These are phyloP conservation scores for Blastobotrys attinorum DNA, from an alignment of 805 yeast genomes.

Conservation along the genomic window DNA sequence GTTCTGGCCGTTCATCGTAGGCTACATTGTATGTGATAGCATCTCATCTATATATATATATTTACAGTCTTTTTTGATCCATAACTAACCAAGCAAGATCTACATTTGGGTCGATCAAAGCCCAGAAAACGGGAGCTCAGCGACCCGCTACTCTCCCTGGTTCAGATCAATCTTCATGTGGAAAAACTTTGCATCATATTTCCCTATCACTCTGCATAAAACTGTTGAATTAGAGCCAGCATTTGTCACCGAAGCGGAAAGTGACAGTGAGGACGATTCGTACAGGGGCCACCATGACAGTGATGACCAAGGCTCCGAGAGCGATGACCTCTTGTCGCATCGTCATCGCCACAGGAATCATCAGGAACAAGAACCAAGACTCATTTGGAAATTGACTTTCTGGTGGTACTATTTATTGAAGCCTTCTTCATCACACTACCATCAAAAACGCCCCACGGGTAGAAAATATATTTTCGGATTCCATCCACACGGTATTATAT, in stretches of 20 bases:
- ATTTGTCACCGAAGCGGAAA: slow-evolving; percentile 3
- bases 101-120: slow-evolving; percentile 56
- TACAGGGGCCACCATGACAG: too few relatives aligned
- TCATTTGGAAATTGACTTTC: slow-evolving; percentile 13
- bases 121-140: slow-evolving; percentile 66
- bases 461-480: slow-evolving; percentile 75
- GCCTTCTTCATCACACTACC: background rate
- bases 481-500: slow-evolving; percentile 95
- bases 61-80: too few relatives aligned
- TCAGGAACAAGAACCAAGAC: background rate
- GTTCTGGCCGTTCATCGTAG: slow-evolving; percentile 59
- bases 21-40: too few relatives aligned
- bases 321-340: background rate
- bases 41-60: too few relatives aligned
- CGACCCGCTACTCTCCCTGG: slow-evolving; percentile 46
- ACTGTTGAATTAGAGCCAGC: slow-evolving; percentile 69
- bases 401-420: slow-evolving; percentile 17
- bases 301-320: too few relatives aligned
- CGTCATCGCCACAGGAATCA: background rate
- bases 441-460: slow-evolving; percentile 20
- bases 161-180: slow-evolving; percentile 54
- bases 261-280: background rate
- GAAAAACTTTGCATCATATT: slow-evolving; percentile 68
- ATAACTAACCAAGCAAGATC: slow-evolving; percentile 33
- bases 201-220: slow-evolving; percentile 68